Evolutionary conservation across 176 grass and related monocot species (phyloP).

Genomic region (Poa pratensis): DNA sequence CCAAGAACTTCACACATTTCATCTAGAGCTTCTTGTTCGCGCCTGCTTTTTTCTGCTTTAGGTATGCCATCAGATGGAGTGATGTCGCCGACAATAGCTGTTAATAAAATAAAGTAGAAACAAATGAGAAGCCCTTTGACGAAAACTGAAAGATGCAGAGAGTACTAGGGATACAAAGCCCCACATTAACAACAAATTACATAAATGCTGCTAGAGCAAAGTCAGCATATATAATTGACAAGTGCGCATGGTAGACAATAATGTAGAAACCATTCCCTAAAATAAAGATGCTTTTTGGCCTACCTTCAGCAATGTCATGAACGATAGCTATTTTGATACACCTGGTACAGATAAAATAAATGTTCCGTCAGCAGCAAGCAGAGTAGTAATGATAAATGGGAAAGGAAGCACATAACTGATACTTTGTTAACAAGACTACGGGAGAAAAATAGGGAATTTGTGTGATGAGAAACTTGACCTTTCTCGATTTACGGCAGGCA

Average conservation of each 20-base stretch:
- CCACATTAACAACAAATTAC: background rate
- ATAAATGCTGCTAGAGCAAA: background rate
- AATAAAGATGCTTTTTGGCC: background rate
- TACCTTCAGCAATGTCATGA: slow-evolving; percentile 99
- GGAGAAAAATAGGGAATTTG: background rate
- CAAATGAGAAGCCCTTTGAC: background rate
- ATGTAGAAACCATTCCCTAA: background rate
- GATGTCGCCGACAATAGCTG: slow-evolving; percentile 98
- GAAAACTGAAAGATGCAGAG: slow-evolving; percentile 27
- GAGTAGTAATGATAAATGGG: background rate
- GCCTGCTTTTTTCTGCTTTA: slow-evolving; percentile 87
- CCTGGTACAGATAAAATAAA: slow-evolving; percentile 47
- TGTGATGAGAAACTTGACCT: slow-evolving; percentile 52
- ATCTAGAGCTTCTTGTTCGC: slow-evolving; percentile 77
- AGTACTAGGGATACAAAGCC: background rate
- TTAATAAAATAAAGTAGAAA: slow-evolving; percentile 10
- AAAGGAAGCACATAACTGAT: background rate
- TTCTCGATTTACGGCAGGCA: slow-evolving; percentile 77
- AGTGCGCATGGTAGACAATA: background rate
- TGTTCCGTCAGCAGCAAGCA: slow-evolving; percentile 15
- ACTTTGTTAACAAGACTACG: background rate
- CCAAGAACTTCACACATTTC: slow-evolving; percentile 96
- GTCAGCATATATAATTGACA: background rate
- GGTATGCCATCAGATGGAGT: slow-evolving; percentile 95
- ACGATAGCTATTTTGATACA: slow-evolving; percentile 99